phyloP scores from a whole-genome alignment of 2,329 filamentous ascomycete species.

The Curvularia spicifera region DNA sequence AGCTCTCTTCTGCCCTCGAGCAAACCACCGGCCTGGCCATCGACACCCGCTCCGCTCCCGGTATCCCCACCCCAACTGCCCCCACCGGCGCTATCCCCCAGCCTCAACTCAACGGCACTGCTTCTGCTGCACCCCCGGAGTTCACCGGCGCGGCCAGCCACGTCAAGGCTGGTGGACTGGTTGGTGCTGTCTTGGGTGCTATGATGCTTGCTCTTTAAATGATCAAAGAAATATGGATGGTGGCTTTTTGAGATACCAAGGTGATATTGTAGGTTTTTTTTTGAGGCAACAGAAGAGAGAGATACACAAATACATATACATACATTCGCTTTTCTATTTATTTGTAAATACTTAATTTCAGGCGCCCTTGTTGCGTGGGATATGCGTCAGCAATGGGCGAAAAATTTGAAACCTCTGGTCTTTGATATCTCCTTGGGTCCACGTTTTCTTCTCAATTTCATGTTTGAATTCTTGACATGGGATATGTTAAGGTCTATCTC shows the following conservation, averaged over 20 bases:
- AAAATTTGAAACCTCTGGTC: background rate
- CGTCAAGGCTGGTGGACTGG: constrained; percentile 31
- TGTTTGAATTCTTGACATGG: background rate
- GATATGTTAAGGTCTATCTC: no score
- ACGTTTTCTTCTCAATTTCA: no score
- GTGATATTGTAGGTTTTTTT: background rate
- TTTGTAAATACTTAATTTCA: background rate
- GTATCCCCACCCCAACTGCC: constrained; percentile 28
- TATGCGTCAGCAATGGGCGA: background rate
- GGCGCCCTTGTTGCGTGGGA: background rate
- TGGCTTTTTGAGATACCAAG: no score
- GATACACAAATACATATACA: background rate
- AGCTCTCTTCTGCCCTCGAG: constrained; percentile 27
- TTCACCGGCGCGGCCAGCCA: constrained; percentile 40
- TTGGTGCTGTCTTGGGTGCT: constrained; percentile 32
- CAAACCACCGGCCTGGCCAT: constrained; percentile 31
- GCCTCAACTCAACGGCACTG: constrained; percentile 30
- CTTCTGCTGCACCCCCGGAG: constrained; percentile 26
- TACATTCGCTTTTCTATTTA: background rate
- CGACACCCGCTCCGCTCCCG: constrained; percentile 37
- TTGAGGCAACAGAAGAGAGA: background rate
- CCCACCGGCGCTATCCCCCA: constrained; percentile 30
- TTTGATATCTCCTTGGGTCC: no score
- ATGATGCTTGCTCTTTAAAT: constrained; percentile 37
- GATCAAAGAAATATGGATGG: background rate